Base-by-base conservation (phyloP, 495 filamentous ascomycete genomes). In the Lasiosphaeriaceae sp. region DNA sequence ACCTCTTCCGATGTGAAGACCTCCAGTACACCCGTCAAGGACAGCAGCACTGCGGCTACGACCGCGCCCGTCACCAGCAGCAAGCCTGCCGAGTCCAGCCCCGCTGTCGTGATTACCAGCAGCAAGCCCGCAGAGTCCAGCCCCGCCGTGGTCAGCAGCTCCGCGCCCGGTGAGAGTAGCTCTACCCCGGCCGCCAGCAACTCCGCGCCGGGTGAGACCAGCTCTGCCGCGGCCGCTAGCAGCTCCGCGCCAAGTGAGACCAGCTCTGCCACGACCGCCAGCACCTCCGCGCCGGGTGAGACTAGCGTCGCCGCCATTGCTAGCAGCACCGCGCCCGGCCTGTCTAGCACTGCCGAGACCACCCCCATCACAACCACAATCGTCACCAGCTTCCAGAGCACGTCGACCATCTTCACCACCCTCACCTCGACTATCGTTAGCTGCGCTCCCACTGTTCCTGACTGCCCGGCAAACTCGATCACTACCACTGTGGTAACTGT, bases 331-430 rank as follows among this genome's bases (percentile, higher is more conserved):
- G 62, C 70, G n/a, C n/a, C n/a, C n/a, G n/a, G n/a, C n/a, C n/a
- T n/a, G n/a, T n/a, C n/a, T n/a, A n/a, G n/a, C n/a, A n/a, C n/a
- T n/a, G 60, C 66, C 22, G 37, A 3, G 26, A 59, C 48, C 57
- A 58, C 63, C 31, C 17, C 48, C 45, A 45, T 63, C 44, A 71
- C 70, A 50, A 64, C 58, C 52, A 64, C 66, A 44, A 56, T 62
- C 49, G 56, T 64, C 50, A 69, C 68, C 56, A 65, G 58, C 60
- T 69, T 62, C 62, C 47, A 66, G 41, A 83, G 73, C 62, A 83
- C 80, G 46, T 85, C 83, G 11, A 86, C 84, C 48, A 73, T 85
- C 52, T 86, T 78, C 71, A 73, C 74, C 44, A 88, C 85, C n/a
- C 76, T 74, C 31, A 68, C 76, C 62, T 64, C 79, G 50, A 86